Evolutionary conservation across 2,329 filamentous ascomycete species (phyloP).

Genomic region (Rhynchosporium agropyri): DNA sequence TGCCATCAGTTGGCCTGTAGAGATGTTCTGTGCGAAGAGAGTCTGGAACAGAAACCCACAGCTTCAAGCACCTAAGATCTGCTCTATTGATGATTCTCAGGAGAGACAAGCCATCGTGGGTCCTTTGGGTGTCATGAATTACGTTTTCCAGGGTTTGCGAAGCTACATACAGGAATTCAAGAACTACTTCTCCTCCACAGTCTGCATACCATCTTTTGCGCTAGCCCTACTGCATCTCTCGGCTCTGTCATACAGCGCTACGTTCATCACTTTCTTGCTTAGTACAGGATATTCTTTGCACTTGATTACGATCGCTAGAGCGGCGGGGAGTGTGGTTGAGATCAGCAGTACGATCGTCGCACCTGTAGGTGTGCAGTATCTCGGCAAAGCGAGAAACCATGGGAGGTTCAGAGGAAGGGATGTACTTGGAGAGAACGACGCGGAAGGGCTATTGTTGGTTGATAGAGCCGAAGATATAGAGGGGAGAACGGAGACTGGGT

Average conservation of each 20-base stretch:
- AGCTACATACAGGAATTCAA: constrained; percentile 41
- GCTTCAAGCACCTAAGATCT: constrained; percentile 40
- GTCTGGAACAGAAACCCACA: constrained; percentile 45
- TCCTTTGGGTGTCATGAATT: background rate
- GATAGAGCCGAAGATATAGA: constrained; percentile 25
- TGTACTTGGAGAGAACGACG: constrained; percentile 24
- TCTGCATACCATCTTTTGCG: constrained; percentile 52
- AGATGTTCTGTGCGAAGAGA: constrained; percentile 45
- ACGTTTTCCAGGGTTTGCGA: constrained; percentile 19
- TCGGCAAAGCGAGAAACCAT: constrained; percentile 41
- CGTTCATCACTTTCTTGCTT: constrained; percentile 59
- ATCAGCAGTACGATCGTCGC: constrained; percentile 56
- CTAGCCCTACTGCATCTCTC: constrained; percentile 56
- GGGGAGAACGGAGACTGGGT: constrained; percentile 39
- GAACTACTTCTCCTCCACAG: constrained; percentile 45
- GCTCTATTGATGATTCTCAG: background rate
- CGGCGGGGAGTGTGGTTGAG: constrained; percentile 53
- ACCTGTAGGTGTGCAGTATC: constrained; percentile 50
- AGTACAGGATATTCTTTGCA: constrained; percentile 52
- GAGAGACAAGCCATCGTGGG: background rate
- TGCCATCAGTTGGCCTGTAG: constrained; percentile 46
- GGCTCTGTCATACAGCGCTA: constrained; percentile 56
- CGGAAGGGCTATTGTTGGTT: constrained; percentile 30
- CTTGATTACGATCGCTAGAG: constrained; percentile 51
- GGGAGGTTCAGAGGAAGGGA: constrained; percentile 31